Base-by-base conservation (phyloP, 306 rosid genomes). In the Cercis canadensis region DNA sequence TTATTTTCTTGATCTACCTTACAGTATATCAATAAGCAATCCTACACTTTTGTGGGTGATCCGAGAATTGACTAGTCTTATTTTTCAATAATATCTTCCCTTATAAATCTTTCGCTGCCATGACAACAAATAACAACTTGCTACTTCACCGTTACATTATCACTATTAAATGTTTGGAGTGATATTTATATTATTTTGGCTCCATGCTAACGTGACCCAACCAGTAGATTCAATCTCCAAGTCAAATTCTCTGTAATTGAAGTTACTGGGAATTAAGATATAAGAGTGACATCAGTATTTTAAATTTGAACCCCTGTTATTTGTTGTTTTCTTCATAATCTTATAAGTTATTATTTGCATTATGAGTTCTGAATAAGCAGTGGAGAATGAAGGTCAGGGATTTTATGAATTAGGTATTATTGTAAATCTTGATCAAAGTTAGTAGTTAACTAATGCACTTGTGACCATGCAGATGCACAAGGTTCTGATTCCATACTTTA, bases 401-500 rank as follows among this genome's bases (percentile, higher is more conserved):
- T 32, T 59, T 44, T 40, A 24, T 32, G 53, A 46, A 34, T 60
- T 49, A 62, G 21, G 37, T 45, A 5, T 51, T 44, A 43, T 62
- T 74, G 15, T 67, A 47, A 62, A 39, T 61, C 47, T 57, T 11
- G 21, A 36, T 57, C 4, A 43, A 31, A 55, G 17, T 39, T 60
- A n/a, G 54, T 32, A 14, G 53, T 57, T 56, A 69, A 59, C 51
- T 75, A 6, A 32, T 68, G 21, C 73, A 52, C 43, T 40, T 37
- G 61, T 64, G 36, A 72, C 33, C 54, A 9, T 74, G 75, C 97
- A 93, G 97, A 93, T 90, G 97, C 96, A 90, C 72, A 88, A 46
- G 58, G 92, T 93, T 76, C 74, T 90, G 80, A 76, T 88, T 73
- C 98, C 98, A 58, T 93, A 65, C 84, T 87, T 90, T 18, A 43